phyloP scores from a whole-genome alignment of 306 rosid species.

The Chamaecrista fasciculata region DNA sequence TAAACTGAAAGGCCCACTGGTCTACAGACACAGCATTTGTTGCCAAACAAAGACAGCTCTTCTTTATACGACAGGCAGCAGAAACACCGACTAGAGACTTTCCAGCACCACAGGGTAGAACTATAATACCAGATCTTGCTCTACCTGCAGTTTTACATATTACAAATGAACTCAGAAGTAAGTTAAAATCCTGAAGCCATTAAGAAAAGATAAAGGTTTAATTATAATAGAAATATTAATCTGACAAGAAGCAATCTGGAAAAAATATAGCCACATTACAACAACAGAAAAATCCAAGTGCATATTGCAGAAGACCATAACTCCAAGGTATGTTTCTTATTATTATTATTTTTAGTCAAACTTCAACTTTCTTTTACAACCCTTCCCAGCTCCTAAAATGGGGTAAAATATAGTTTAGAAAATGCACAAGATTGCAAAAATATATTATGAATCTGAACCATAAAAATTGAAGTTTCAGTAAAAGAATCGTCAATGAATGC shows the following conservation, averaged over 20 bases:
- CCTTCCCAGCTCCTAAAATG: background rate
- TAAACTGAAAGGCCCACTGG: slow-evolving; percentile 99
- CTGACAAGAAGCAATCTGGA: background rate
- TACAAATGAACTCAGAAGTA: slow-evolving; percentile 21
- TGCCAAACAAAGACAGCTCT: slow-evolving; percentile 97
- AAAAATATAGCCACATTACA: slow-evolving; percentile 5
- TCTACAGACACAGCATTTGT: slow-evolving; percentile 98
- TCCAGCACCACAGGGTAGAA: slow-evolving; percentile 97
- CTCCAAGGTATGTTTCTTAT: slow-evolving; percentile 11
- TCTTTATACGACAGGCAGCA: slow-evolving; percentile 88
- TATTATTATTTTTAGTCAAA: slow-evolving; percentile 2
- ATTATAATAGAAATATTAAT: slow-evolving; percentile 1
- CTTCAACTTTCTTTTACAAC: background rate
- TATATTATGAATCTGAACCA: slow-evolving; percentile 5
- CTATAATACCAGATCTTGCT: slow-evolving; percentile 98
- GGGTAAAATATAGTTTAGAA: slow-evolving; percentile 14
- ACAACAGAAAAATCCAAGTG: background rate
- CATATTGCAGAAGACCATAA: background rate
- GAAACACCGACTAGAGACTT: slow-evolving; percentile 98
- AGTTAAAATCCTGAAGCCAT: slow-evolving; percentile 6
- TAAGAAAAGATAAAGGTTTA: slow-evolving; percentile 1
- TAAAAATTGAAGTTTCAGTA: slow-evolving; percentile 1
- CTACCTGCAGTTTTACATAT: slow-evolving; percentile 56
- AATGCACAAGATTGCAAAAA: background rate
- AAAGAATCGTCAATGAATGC: background rate